Evolutionary conservation across 140 eudicot genomes (phyloP).

Genomic region (Eryngium alpinum): DNA sequence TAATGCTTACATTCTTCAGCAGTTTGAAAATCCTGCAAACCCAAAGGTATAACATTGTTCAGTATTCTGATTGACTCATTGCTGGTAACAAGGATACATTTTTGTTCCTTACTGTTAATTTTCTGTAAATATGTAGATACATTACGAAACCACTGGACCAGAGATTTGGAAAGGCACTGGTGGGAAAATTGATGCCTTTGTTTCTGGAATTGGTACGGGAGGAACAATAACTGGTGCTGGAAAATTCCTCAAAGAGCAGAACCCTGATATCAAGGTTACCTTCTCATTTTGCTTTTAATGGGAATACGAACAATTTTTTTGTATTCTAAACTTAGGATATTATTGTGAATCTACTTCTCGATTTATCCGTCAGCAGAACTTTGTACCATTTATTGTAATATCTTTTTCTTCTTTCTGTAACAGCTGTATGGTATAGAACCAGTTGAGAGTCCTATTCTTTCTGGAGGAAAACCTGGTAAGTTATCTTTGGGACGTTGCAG

Average conservation of each 20-base stretch:
- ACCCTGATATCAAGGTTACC: conserved; percentile 46
- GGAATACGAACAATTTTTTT: not conserved
- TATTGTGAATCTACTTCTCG: not conserved
- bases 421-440: conserved; percentile 75
- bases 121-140: conserved; percentile 29
- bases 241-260: conserved; percentile 63
- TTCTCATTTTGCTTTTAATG: not conserved
- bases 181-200: conserved; percentile 64
- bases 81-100: conserved; percentile 7
- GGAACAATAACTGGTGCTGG: conserved; percentile 78
- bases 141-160: conserved; percentile 83
- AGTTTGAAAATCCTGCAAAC: conserved; percentile 77
- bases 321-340: not conserved
- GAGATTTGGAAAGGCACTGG: conserved; percentile 63
- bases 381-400: too few species aligned
- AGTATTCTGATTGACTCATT: not conserved
- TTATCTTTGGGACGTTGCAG: not conserved
- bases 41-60: conserved; percentile 45
- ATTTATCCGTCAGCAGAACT: not conserved
- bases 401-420: not conserved
- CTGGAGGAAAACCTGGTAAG: conserved; percentile 86
- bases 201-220: conserved; percentile 79
- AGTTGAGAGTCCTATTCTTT: conserved; percentile 65
- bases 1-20: conserved; percentile 60
- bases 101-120: not conserved